Evolutionary conservation across 441 rosid genomes (phyloP), one percentile per base, ranked within the genome.

Genomic region (Theobroma grandiflorum): DNA sequence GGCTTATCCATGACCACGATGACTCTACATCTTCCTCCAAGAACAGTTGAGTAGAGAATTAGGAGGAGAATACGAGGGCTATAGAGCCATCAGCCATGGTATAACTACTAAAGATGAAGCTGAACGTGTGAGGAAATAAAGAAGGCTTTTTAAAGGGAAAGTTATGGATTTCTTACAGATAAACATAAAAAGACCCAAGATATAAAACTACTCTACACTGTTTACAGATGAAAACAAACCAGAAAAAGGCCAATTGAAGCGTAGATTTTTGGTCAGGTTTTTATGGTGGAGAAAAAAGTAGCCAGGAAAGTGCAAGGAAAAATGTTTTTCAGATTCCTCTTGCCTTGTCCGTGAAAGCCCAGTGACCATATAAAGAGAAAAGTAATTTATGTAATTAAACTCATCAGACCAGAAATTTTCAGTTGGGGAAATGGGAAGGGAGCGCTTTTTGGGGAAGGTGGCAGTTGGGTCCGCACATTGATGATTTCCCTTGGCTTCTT

Each of bases 191-290:
- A 43, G 62, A 58, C 15, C 5, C 10, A 20, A n/a, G 72, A 11
- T 18, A 2, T 7, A 16, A n/a, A 16, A 75, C 80, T 6, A 63
- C 77, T 62, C 65, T 58, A 6, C 31, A 67, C 37, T 15, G 62
- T 72, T 57, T 55, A 69, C 55, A 80, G 80, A 79, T 75, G 88
- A 84, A 72, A 66, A 84, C 84, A 80, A 90, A 82, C 53, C 8
- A 68, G 61, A 55, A 71, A 77, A 80, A 68, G 26, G 73, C 74
- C 84, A 83, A 83, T 72, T 70, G 74, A 53, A 83, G 67, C 59
- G 78, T 81, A 78, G 72, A 62, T 63, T 68, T 75, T 78, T 35
- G 78, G 67, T 62, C 3, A 47, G 63, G 59, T 77, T 84, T 49
- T 63, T 66, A 83, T 50, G 84, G 86, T 70, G 73, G 83, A 80